Base-by-base conservation (phyloP, 2,329 filamentous ascomycete genomes). In the Escovopsis sp. region DNA sequence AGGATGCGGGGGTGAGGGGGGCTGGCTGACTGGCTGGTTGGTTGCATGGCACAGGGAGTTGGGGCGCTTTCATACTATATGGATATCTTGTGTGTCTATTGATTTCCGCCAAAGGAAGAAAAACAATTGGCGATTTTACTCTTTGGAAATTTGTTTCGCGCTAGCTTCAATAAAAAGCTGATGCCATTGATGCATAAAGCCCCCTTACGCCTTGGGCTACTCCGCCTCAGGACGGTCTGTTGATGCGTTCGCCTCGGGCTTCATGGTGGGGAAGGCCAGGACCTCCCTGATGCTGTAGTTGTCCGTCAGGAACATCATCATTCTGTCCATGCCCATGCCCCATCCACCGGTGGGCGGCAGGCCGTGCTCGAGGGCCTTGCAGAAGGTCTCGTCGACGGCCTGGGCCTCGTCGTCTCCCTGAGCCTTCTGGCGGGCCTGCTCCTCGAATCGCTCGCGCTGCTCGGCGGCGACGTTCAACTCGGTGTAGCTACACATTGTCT, bases 371-470 rank as follows among this genome's bases (percentile, higher is more conserved):
- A 96, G 76, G 42, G 83, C 80, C 47, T 82, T 82, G 57, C 87
- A 85, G 73, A 96, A 96, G 55, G 85, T 93, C 75, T 96, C 89
- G 54, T 98, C 93, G 43, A 96, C 80, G 53, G 91, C 69, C 68
- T 96, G 91, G 1, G 89, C 93, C 68, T 98, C 93, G 54, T 96
- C 87, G 52, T 98, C 93, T 58, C 93, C 91, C 66, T 94, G 85
- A 6, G 80, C 86, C 76, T 96, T 96, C 70, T 96, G 88, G 55
- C 78, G 75, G 4, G 88, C 89, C 67, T 98, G 91, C 75, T 96
- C 89, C 63, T 94, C 87, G 49, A 66, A 66, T 19, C 87, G 79
- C 49, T 89, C 67, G 48, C 91, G 78, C 70, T 98, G 91, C 64
- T 95, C 88, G 56, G 94, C 89, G 44, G 89, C 87, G 56, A 95